Evolutionary conservation across 169 alveolate species (phyloP), one percentile per base, ranked within the genome.

Genomic region (Babesia ovis): DNA sequence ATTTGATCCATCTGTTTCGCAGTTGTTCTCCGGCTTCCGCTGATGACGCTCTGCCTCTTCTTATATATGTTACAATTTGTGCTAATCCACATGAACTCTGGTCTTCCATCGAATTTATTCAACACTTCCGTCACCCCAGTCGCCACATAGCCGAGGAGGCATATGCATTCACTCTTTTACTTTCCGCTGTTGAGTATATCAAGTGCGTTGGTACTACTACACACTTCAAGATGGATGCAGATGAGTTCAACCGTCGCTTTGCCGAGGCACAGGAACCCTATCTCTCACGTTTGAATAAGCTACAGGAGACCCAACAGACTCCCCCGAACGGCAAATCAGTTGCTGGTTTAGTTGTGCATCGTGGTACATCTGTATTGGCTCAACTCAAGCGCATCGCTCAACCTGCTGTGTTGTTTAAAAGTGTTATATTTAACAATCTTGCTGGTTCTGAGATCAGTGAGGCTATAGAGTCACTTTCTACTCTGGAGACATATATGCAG

Each of bases 11-110:
- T 25, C 18, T n/a, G n/a, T n/a, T 48, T n/a, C 70, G 18, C 83
- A 86, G 71, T 89, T 90, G 22, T 39, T 41, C 45, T 41, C 79
- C 54, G 8, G 85, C 67, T 11, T 84, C 93, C 34, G 95, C 95
- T 2, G 96, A 92, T 48, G 95, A 92, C 59, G 76, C 92, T 8
- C 82, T 92, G 29, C 96, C 96, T 3, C 68, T 91, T 46, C 69
- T 92, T 42, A 92, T 92, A 32, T 86, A 70, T 64, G 86, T 90
- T 8, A 61, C 92, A 2, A 87, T 92, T 22, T 90, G 85, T 45
- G 85, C 94, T 23, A 92, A 92, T 68, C 96, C 96, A 11, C 81
- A 89, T 2, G 91, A 88, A 41, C 74, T 92, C 35, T 77, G 88
- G 72, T 86, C 95, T n/a, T 87, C 90, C 42, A 69, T 86, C 41